Evolutionary conservation across 2,329 filamentous ascomycete species (phyloP), one percentile per base, ranked within the genome.

Genomic region (Colletotrichum chlorophyti): DNA sequence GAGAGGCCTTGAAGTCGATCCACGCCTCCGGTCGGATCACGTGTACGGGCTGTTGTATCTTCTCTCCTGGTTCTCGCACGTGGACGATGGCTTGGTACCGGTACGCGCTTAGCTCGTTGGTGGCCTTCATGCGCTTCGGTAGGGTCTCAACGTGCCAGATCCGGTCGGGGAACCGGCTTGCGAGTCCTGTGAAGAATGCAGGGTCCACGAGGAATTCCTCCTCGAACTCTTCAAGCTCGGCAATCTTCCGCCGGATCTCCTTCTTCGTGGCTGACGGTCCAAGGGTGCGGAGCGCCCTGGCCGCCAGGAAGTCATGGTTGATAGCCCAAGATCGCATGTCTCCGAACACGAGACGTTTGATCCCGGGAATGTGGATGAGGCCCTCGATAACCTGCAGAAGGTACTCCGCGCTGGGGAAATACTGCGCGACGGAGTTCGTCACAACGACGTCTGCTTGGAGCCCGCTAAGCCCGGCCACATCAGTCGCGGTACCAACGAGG

Each of bases 61-160:
- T 7, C 48, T 32, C 12, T 5, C 17, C 2, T 32, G 21, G 10
- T 3, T 10, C 24, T 5, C 53, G 61, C 12, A 54, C 23, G 47
- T 70, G 62, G 0, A 71, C 27, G 1, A 70, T 62, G 8, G 66
- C 69, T 2, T 64, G 64, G 37, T 69, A 71, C 1, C 68, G 66
- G 35, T 69, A 71, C 5, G 43, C 60, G 48, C 66, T 69, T 9
- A 71, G 61, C 29, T 71, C 69, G 26, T 70, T 71, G 5, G 65
- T 67, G 0, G 69, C 67, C 11, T 47, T 24, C 65, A 71, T 68
- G 6, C 19, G 50, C 53, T 71, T 71, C 5, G 69, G 69, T 0
- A 70, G 14, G 12, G 70, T 65, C 42, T 70, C 68, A 3, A 70
- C 66, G 27, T 70, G 68, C 8, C 54, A 37, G 2, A 70, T 27